Percentiles rank a stretch among this genome's conserved stretches.
Evolutionary conservation across 2,329 filamentous ascomycete genomes (phyloP).

Genomic region (Talaromyces sp.): DNA sequence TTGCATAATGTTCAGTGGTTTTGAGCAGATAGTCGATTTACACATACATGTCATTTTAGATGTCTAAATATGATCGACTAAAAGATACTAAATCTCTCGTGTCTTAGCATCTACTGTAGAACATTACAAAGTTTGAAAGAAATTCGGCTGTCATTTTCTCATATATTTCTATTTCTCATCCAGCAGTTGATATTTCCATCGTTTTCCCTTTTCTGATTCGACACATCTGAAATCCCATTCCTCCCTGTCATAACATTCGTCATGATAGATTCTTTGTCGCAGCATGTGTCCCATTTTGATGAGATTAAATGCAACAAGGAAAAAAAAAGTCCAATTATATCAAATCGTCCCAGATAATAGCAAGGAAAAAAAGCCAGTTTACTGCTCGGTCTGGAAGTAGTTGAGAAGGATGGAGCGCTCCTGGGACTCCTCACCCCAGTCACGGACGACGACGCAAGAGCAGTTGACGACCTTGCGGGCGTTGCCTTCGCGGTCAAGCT

Average conservation of each 20-base stretch:
- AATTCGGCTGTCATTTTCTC: neutral
- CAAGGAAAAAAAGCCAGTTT: constrained; percentile 12
- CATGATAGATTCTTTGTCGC: neutral
- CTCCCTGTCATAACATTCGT: neutral
- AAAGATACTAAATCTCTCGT: too few relatives aligned
- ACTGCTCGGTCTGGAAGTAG: constrained; percentile 91
- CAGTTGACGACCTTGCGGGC: constrained; percentile 99
- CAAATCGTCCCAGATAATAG: neutral
- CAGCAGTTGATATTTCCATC: neutral
- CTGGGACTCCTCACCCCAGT: constrained; percentile 99
- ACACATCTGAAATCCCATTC: neutral
- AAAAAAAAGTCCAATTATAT: neutral
- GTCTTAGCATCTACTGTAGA: too few relatives aligned
- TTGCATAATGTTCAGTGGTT: constrained; percentile 49
- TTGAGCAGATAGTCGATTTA: neutral
- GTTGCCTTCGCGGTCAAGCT: constrained; percentile 98
- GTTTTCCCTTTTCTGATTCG: neutral
- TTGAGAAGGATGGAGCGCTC: constrained; percentile 98
- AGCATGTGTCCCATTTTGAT: neutral
- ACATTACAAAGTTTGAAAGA: neutral
- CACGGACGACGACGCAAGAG: constrained; percentile 99
- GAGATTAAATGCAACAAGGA: neutral
- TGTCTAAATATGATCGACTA: too few relatives aligned
- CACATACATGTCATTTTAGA: neutral
- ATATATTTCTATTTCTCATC: neutral